Evolutionary conservation across 176 grass and related monocot species (phyloP).

Genomic region (Oryza punctata): DNA sequence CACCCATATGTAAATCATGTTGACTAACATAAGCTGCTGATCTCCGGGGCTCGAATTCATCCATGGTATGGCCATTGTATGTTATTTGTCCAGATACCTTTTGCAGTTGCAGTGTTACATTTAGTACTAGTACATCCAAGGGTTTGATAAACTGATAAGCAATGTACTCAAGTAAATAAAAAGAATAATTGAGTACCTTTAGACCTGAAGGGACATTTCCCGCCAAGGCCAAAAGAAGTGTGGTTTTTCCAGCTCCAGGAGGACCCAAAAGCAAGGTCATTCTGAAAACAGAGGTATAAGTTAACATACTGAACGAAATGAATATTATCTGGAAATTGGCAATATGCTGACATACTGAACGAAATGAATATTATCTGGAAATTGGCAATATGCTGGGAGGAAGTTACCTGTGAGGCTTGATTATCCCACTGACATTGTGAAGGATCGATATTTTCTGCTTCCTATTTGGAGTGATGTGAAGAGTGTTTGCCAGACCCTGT

Average conservation of each 20-base stretch:
- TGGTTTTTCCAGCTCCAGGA: slow-evolving; percentile 74
- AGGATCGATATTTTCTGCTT: slow-evolving; percentile 62
- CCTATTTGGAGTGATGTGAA: slow-evolving; percentile 42
- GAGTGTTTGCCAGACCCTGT: slow-evolving; percentile 43
- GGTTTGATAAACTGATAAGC: neutral
- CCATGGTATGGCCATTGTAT: slow-evolving; percentile 72
- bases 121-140: neutral
- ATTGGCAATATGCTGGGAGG: neutral
- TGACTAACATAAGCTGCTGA: slow-evolving; percentile 81
- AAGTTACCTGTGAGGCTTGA: slow-evolving; percentile 73
- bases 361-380: neutral
- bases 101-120: neutral
- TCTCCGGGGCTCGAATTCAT: slow-evolving; percentile 67
- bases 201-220: slow-evolving; percentile 59
- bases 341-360: neutral
- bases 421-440: slow-evolving; percentile 70
- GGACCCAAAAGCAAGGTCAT: slow-evolving; percentile 88
- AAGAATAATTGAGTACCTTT: slow-evolving; percentile 26
- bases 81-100: slow-evolving; percentile 54
- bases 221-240: slow-evolving; percentile 67
- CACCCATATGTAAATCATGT: slow-evolving; percentile 72
- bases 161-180: neutral
- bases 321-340: neutral
- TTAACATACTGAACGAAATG: neutral
- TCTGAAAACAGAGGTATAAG: slow-evolving; percentile 34